A percentile compares a stretch with the other conserved stretches of the same genome.
Conservation (phyloP, 2,329 filamentous ascomycete species). For the Cordyceps javanica region DNA sequence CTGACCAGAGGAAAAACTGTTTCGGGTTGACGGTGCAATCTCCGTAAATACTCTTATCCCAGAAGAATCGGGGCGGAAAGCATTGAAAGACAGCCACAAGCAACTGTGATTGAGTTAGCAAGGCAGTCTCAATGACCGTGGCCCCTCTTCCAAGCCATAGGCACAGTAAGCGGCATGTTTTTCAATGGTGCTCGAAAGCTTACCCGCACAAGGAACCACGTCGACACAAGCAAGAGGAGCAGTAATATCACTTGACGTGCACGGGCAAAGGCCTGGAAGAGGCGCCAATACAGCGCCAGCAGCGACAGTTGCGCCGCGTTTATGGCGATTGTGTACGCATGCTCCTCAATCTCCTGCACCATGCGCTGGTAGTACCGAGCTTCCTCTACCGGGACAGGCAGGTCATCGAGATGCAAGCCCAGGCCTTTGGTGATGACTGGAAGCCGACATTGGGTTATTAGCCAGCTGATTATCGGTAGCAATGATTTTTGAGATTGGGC, state of each 20-base stretch:
- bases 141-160: too few relatives aligned
- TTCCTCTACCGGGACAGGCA: constrained; percentile 9
- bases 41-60: constrained; percentile 10
- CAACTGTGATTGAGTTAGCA: background rate
- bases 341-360: constrained; percentile 15
- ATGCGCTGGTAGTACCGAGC: constrained; percentile 13
- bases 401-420: constrained; percentile 11
- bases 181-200: background rate
- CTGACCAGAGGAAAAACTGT: constrained; percentile 13
- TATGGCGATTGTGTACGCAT: constrained; percentile 14
- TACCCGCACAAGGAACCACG: constrained; percentile 6
- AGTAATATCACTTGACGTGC: constrained; percentile 4
- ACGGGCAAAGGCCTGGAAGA: constrained; percentile 7
- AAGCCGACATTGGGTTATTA: background rate
- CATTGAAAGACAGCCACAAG: constrained; percentile 11
- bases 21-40: constrained; percentile 9
- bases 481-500: background rate
- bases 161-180: background rate
- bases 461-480: background rate
- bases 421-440: constrained; percentile 11
- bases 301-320: constrained; percentile 14
- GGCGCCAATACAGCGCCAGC: constrained; percentile 13
- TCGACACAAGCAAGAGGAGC: constrained; percentile 5
- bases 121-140: too few relatives aligned
- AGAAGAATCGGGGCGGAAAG: constrained; percentile 11